Conservation (phyloP, 2,329 filamentous ascomycete genomes). For the Coniochaeta hoffmannii region DNA sequence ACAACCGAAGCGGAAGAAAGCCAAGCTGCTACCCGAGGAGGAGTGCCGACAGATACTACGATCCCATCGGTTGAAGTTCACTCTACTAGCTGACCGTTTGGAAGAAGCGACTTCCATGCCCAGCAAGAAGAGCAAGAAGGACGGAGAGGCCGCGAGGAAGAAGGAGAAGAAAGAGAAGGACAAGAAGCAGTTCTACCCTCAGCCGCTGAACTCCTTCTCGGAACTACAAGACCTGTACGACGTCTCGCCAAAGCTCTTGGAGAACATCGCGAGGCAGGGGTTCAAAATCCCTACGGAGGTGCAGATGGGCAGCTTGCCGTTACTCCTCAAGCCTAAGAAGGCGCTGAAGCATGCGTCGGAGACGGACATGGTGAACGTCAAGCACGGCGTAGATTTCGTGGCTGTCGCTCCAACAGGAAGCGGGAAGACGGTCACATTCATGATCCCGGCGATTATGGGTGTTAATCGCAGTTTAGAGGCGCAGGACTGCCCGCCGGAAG, state of each 20-base stretch:
- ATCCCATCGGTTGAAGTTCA: constrained; percentile 78
- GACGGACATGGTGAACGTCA: constrained; percentile 24
- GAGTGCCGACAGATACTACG: constrained; percentile 68
- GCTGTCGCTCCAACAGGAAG: constrained; percentile 92
- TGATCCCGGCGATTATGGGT: constrained; percentile 78
- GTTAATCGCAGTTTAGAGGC: constrained; percentile 53
- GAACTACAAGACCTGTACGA: constrained; percentile 64
- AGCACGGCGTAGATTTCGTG: constrained; percentile 60
- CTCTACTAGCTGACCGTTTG: constrained; percentile 54
- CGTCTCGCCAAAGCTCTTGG: constrained; percentile 65
- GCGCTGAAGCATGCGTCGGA: constrained; percentile 34
- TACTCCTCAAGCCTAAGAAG: constrained; percentile 56
- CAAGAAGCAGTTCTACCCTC: constrained; percentile 63
- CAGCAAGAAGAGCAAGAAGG: constrained; percentile 41
- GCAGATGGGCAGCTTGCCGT: constrained; percentile 76
- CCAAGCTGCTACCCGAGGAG: constrained; percentile 50
- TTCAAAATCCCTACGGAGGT: constrained; percentile 90
- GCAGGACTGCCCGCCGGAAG: constrained; percentile 21
- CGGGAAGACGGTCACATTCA: constrained; percentile 89
- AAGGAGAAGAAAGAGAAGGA: constrained; percentile 42
- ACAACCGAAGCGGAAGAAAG: constrained; percentile 22
- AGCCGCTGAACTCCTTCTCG: constrained; percentile 70
- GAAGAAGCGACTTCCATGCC: constrained; percentile 34
- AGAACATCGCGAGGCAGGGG: constrained; percentile 77
- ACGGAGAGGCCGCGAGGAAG: constrained; percentile 34